Conservation (phyloP, 441 rosid species). For the Gossypium gossypioides region DNA sequence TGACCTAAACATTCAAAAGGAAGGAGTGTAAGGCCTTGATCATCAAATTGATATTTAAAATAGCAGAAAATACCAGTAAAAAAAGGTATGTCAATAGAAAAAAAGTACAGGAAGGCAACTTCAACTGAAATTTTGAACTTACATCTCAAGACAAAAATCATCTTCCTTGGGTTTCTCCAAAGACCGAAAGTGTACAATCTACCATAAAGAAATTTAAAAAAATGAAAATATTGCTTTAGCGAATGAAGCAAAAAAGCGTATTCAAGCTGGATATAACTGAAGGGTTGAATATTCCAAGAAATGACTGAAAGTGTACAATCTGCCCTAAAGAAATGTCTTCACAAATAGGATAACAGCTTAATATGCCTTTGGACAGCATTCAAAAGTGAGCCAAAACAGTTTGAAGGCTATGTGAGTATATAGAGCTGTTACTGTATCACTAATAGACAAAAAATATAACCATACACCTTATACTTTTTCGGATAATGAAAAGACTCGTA, state of each 20-base stretch:
- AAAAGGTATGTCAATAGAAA: not conserved
- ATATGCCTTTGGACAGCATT: not conserved
- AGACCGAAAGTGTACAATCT: slow-evolving; percentile 48
- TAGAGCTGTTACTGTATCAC: not conserved
- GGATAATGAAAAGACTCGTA: not conserved
- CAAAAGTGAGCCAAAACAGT: not conserved
- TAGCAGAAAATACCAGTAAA: not conserved
- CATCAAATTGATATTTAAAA: not conserved
- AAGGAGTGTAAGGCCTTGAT: not conserved
- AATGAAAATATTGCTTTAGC: slow-evolving; percentile 3
- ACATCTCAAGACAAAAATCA: slow-evolving; percentile 47
- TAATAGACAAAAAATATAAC: not conserved
- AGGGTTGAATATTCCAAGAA: not conserved
- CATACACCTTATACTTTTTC: not conserved
- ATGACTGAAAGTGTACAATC: not conserved
- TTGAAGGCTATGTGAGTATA: not conserved
- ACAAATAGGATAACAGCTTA: not conserved
- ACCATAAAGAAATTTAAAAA: not conserved
- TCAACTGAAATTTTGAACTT: slow-evolving; percentile 19
- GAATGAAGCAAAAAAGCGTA: not conserved
- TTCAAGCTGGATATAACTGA: not conserved
- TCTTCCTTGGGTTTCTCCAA: slow-evolving; percentile 49
- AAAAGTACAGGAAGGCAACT: not conserved
- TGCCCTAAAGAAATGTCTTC: not conserved
- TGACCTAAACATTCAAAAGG: slow-evolving; percentile 29